These are phyloP conservation scores for Setaria viridis DNA, from an alignment of 202 grass and related monocot species.

Conservation along the genomic window DNA sequence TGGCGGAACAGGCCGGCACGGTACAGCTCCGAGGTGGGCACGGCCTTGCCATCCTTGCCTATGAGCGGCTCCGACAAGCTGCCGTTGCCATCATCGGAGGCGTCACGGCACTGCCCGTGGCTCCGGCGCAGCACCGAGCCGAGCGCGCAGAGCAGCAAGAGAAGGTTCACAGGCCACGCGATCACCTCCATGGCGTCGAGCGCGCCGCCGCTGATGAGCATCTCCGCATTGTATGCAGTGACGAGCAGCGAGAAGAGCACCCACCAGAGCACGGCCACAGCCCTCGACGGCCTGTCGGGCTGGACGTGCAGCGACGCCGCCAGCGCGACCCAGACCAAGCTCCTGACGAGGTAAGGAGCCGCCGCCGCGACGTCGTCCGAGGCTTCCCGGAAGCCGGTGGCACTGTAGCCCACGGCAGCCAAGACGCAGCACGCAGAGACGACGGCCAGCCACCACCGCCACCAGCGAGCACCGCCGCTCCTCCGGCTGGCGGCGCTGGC, in stretches of 20 bases:
- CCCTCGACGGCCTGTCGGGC: constrained; percentile 42
- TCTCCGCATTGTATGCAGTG: constrained; percentile 63
- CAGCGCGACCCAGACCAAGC: constrained; percentile 60
- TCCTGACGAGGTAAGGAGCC: constrained; percentile 50
- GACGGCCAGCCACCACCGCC: constrained; percentile 43
- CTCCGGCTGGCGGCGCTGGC: not conserved
- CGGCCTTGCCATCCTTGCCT: constrained; percentile 13
- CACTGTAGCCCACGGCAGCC: constrained; percentile 47
- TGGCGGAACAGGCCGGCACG: constrained; percentile 56
- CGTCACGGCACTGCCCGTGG: not conserved
- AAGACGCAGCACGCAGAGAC: constrained; percentile 60
- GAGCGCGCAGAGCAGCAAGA: constrained; percentile 63
- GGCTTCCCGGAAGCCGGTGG: constrained; percentile 33
- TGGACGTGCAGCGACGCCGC: constrained; percentile 63
- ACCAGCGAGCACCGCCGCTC: not conserved
- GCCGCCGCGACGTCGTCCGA: not conserved
- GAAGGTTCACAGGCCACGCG: constrained; percentile 67
- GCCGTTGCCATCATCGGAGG: not conserved
- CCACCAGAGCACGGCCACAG: constrained; percentile 71
- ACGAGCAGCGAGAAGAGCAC: constrained; percentile 61
- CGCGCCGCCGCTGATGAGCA: constrained; percentile 28
- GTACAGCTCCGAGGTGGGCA: constrained; percentile 49
- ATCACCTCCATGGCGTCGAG: constrained; percentile 47
- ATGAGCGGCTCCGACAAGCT: constrained; percentile 59
- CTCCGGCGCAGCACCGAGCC: constrained; percentile 28